These are phyloP conservation scores for Diaporthe sp. DNA, from an alignment of 2,329 filamentous ascomycete species.

Conservation along the genomic window DNA sequence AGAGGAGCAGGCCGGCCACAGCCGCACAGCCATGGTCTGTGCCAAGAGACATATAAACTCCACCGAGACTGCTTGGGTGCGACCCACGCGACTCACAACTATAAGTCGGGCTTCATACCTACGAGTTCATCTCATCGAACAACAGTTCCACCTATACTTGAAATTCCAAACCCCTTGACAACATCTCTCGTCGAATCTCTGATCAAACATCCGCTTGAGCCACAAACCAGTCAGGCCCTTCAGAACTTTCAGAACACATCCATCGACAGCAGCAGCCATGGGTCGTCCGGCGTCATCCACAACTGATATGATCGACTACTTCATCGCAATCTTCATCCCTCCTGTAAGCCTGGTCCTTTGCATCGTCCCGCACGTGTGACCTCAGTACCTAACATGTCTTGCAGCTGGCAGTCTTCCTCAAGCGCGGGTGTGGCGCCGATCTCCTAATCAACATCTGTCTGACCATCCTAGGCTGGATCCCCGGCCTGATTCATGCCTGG, in stretches of 20 bases:
- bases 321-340: conserved; percentile 34
- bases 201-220: not conserved
- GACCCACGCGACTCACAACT: too few species aligned
- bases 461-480: conserved; percentile 34
- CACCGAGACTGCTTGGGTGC: not conserved
- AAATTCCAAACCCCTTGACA: not conserved
- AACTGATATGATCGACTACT: conserved; percentile 34
- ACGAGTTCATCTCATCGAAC: not conserved
- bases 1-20: not conserved
- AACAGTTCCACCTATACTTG: not conserved
- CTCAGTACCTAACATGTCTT: not conserved
- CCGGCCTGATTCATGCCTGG: conserved; percentile 34
- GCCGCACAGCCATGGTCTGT: conserved; percentile 8
- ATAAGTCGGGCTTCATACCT: not conserved
- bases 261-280: conserved; percentile 27
- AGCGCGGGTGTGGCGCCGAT: conserved; percentile 30
- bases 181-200: not conserved
- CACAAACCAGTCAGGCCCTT: not conserved
- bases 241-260: not conserved
- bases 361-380: not conserved
- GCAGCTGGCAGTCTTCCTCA: conserved; percentile 33
- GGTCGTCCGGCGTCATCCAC: conserved; percentile 31
- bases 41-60: conserved; percentile 21
- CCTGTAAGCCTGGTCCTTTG: conserved; percentile 7
- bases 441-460: conserved; percentile 33